A percentile compares a stretch with the other conserved stretches of the same genome.
Conservation (phyloP, 75 land plant species). For the Isoetes taiwanensis region DNA sequence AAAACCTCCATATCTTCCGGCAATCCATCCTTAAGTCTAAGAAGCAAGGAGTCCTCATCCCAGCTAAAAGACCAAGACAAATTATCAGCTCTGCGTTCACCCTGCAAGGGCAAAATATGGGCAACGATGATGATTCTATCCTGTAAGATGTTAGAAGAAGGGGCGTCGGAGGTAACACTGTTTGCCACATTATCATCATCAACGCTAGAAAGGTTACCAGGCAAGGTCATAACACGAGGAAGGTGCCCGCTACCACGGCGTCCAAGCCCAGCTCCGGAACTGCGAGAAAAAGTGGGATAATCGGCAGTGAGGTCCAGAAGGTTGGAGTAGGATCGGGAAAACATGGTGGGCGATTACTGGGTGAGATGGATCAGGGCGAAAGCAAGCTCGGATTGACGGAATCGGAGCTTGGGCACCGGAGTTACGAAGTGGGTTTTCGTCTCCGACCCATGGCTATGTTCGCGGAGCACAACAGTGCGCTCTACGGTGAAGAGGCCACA, state of each 20-base stretch:
- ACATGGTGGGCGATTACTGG: too few relatives aligned
- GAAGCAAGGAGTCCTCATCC: constrained; percentile 48
- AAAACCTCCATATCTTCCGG: constrained; percentile 46
- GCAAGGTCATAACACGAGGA: background rate
- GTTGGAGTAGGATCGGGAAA: constrained; percentile 26
- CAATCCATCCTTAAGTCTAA: constrained; percentile 61
- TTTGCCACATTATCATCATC: too few relatives aligned
- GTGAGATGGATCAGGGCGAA: too few relatives aligned
- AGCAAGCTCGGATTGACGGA: too few relatives aligned
- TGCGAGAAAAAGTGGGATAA: too few relatives aligned
- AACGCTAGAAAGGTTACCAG: background rate
- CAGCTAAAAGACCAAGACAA: constrained; percentile 42
- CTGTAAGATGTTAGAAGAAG: background rate
- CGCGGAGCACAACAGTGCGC: too few relatives aligned
- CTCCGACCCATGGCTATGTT: too few relatives aligned
- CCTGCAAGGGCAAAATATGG: constrained; percentile 23
- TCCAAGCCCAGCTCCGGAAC: constrained; percentile 9
- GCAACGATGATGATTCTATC: constrained; percentile 24
- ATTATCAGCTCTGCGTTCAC: constrained; percentile 25
- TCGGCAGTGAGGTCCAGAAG: constrained; percentile 27
- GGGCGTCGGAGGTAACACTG: background rate
- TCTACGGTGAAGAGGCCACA: too few relatives aligned
- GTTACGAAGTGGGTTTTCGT: too few relatives aligned
- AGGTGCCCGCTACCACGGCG: constrained; percentile 19
- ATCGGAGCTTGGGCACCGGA: too few relatives aligned